These are phyloP conservation scores for Solanum bulbocastanum DNA, from an alignment of 257 asterid species.

Conservation along the genomic window DNA sequence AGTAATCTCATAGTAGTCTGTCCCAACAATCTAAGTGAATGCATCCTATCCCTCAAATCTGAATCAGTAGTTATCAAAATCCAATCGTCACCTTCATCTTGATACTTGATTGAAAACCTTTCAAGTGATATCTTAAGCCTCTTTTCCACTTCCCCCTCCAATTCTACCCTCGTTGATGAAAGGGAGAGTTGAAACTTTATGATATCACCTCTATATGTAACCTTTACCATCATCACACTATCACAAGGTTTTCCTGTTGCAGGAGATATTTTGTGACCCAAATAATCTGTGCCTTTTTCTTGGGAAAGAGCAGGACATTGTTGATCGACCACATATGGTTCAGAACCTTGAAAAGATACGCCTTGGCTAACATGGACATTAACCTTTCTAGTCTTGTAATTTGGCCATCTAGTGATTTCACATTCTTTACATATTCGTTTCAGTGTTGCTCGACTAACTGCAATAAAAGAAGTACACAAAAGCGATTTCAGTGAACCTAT, in stretches of 20 bases:
- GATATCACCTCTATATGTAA: neutral
- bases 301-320: neutral
- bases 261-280: neutral
- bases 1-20: neutral
- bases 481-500: neutral
- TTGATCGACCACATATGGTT: neutral
- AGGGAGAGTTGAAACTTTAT: constrained; percentile 8
- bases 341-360: neutral
- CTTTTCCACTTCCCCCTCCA: constrained; percentile 9
- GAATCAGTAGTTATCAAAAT: neutral
- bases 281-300: neutral
- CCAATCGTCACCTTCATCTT: constrained; percentile 1
- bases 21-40: neutral
- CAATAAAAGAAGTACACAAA: neutral
- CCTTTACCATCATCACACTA: neutral
- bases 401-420: neutral
- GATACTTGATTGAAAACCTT: constrained; percentile 1
- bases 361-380: neutral
- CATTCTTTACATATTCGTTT: too few relatives aligned
- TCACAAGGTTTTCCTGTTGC: neutral
- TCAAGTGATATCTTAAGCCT: constrained; percentile 1
- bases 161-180: neutral
- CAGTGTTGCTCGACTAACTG: neutral
- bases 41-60: neutral
- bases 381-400: neutral